These are phyloP conservation scores for Podila horticola DNA, from an alignment of 192 early-diverging fungal genomes.

Conservation along the genomic window DNA sequence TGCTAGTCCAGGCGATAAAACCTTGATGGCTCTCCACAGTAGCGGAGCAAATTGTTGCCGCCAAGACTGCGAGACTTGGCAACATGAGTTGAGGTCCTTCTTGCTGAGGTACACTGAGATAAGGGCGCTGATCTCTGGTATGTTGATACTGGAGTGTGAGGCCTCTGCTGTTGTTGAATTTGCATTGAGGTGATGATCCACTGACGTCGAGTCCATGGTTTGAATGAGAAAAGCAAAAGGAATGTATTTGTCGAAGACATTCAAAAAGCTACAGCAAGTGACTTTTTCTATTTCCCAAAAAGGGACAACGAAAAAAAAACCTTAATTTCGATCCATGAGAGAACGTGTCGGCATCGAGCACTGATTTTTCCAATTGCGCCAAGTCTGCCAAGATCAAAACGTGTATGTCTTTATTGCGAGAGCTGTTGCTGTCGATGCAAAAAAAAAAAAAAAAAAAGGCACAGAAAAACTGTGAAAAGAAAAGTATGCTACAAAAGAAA, in stretches of 20 bases:
- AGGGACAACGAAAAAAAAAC: no score
- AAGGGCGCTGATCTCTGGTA: conserved; percentile 25
- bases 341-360: no score
- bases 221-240: neutral
- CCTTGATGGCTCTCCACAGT: conserved; percentile 15
- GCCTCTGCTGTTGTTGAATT: neutral
- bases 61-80: conserved; percentile 23
- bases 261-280: no score
- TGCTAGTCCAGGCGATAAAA: neutral
- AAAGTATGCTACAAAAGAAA: neutral
- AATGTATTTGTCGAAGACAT: no score
- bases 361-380: no score
- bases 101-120: conserved; percentile 18
- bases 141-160: neutral
- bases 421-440: no score
- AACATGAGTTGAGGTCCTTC: conserved; percentile 8
- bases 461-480: no score
- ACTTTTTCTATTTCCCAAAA: no score
- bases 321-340: no score
- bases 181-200: neutral
- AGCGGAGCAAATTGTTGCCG: conserved; percentile 2
- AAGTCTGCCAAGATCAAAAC: no score
- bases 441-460: no score
- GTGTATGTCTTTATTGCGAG: no score
- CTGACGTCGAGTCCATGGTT: neutral